A percentile compares a stretch with the other conserved stretches of the same genome.
These are phyloP conservation scores for Paracoccidioides lutzii DNA, from an alignment of 2,329 filamentous ascomycete genomes.

Conservation along the genomic window DNA sequence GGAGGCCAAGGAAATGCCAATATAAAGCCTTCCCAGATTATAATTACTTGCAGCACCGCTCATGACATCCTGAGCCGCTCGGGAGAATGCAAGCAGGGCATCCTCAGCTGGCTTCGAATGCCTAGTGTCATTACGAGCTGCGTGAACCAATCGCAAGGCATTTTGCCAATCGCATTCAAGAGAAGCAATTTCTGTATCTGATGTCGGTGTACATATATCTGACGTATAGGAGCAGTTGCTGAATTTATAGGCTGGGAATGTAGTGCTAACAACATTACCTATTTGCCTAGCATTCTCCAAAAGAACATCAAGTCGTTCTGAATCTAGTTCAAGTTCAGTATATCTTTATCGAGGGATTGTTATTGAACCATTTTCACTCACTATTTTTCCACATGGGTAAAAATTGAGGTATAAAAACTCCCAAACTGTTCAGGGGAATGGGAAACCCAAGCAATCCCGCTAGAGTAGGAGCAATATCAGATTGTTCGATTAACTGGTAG, in stretches of 20 bases:
- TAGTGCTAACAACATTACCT: constrained; percentile 59
- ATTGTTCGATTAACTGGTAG: constrained; percentile 79
- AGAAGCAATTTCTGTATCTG: constrained; percentile 34
- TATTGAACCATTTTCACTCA: constrained; percentile 26
- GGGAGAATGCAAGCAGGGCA: constrained; percentile 45
- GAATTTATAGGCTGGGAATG: constrained; percentile 49
- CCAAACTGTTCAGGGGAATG: constrained; percentile 77
- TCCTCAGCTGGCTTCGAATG: constrained; percentile 15
- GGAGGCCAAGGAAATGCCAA: constrained; percentile 25
- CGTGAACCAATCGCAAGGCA: constrained; percentile 15
- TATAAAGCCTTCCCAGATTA: constrained; percentile 44
- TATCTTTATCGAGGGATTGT: constrained; percentile 8
- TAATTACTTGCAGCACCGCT: constrained; percentile 91
- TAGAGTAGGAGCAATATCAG: constrained; percentile 81
- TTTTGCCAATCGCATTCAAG: constrained; percentile 59
- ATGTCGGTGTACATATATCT: constrained; percentile 14
- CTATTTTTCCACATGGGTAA: constrained; percentile 60
- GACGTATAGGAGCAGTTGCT: constrained; percentile 15
- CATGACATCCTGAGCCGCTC: constrained; percentile 62
- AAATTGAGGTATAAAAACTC: constrained; percentile 70
- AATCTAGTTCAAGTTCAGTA: constrained; percentile 18
- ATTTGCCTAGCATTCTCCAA: constrained; percentile 72
- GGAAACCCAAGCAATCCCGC: constrained; percentile 79
- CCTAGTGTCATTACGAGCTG: constrained; percentile 4
- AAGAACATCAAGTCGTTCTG: constrained; percentile 54